These are phyloP conservation scores for Sclerotinia subarctica DNA, from an alignment of 2,329 filamentous ascomycete species.

Conservation along the genomic window DNA sequence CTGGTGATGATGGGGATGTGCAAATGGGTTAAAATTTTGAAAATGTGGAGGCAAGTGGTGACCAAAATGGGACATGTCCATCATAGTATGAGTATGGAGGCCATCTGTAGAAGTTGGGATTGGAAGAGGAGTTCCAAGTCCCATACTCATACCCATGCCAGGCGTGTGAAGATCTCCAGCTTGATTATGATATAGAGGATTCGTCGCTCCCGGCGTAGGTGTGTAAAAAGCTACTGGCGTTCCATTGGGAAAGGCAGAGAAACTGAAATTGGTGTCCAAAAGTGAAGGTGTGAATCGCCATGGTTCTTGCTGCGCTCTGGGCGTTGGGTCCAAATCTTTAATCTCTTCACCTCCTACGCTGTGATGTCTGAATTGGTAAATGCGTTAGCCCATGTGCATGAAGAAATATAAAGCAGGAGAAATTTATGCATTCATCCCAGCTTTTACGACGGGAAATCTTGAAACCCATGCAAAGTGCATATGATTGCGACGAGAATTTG, in stretches of 20 bases:
- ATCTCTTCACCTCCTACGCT: slow-evolving; percentile 40
- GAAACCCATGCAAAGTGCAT: neutral
- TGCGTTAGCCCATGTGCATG: neutral
- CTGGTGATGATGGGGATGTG: slow-evolving; percentile 51
- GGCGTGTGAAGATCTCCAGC: slow-evolving; percentile 87
- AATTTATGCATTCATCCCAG: neutral
- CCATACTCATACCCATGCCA: slow-evolving; percentile 54
- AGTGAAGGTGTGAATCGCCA: slow-evolving; percentile 88
- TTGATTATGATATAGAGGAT: slow-evolving; percentile 76
- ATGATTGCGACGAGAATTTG: neutral
- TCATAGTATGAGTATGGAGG: slow-evolving; percentile 57
- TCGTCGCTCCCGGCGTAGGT: slow-evolving; percentile 77
- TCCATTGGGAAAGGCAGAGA: slow-evolving; percentile 75
- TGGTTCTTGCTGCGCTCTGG: slow-evolving; percentile 72
- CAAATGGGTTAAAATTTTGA: slow-evolving; percentile 69
- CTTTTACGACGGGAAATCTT: neutral
- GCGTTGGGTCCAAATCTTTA: slow-evolving; percentile 81
- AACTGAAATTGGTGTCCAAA: slow-evolving; percentile 80
- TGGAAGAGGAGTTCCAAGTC: slow-evolving; percentile 66
- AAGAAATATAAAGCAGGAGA: neutral
- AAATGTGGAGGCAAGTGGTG: slow-evolving; percentile 55
- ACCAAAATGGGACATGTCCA: slow-evolving; percentile 65
- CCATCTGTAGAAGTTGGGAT: slow-evolving; percentile 66
- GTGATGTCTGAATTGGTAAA: slow-evolving; percentile 29
- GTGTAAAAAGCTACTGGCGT: slow-evolving; percentile 76